Percentiles rank a stretch among this genome's conserved stretches.
Evolutionary conservation across 495 filamentous ascomycete species (phyloP).

Genomic region (Xeromyces bisporus): DNA sequence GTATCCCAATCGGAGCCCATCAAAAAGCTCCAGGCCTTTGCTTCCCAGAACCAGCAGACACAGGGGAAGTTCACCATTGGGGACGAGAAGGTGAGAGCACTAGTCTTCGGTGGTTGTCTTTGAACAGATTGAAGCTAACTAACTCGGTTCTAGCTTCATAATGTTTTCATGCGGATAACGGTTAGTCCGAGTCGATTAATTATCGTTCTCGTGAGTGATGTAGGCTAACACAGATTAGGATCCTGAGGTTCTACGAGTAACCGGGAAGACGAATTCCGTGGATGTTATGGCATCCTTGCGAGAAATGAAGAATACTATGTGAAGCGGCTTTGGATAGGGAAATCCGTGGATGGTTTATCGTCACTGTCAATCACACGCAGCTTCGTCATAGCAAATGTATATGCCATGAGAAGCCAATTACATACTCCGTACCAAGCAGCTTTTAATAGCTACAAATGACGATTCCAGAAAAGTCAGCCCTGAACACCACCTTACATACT

Average conservation of each 20-base stretch:
- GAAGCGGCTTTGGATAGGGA: no score
- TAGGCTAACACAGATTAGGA: conserved; percentile 36
- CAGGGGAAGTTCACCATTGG: conserved; percentile 95
- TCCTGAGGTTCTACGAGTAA: conserved; percentile 65
- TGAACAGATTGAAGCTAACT: conserved; percentile 3
- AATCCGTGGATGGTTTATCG: no score
- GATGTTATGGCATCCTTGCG: conserved; percentile 75
- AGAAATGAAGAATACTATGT: conserved; percentile 79
- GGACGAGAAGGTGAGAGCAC: conserved; percentile 68
- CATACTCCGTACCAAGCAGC: no score
- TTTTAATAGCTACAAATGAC: no score
- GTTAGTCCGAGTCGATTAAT: no score
- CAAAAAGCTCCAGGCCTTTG: conserved; percentile 59
- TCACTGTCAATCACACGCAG: no score
- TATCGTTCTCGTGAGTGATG: background rate
- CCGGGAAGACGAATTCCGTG: conserved; percentile 64
- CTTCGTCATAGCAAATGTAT: no score
- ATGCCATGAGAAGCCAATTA: no score
- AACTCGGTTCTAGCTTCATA: conserved; percentile 49
- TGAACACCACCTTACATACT: no score
- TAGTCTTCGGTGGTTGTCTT: background rate
- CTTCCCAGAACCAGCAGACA: conserved; percentile 65
- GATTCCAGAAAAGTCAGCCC: no score
- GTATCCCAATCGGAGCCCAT: conserved; percentile 59
- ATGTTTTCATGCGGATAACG: conserved; percentile 87